These are phyloP conservation scores for Diophrys sp. DNA, from an alignment of 73 alveolate genomes.

Conservation along the genomic window DNA sequence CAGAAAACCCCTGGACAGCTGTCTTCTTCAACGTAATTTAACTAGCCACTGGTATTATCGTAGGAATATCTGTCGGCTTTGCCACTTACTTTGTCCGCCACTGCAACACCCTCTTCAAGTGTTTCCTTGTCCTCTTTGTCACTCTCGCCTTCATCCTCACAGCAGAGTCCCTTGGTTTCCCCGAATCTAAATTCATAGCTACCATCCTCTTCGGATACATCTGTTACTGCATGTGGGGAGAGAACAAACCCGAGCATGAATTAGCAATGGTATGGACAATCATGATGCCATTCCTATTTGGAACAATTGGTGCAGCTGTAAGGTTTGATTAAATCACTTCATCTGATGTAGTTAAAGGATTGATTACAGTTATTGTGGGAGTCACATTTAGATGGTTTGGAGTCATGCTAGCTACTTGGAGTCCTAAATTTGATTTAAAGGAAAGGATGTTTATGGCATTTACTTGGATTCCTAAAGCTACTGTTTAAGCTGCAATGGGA, in stretches of 20 bases:
- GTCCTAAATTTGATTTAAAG: constrained; percentile 10
- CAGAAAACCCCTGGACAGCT: background rate
- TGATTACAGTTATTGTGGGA: constrained; percentile 13
- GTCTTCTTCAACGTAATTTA: background rate
- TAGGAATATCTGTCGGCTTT: constrained; percentile 21
- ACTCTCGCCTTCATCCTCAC: constrained; percentile 22
- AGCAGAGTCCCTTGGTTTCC: constrained; percentile 9
- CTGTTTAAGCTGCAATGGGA: constrained; percentile 62
- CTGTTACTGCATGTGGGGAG: constrained; percentile 29
- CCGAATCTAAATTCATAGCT: constrained; percentile 36
- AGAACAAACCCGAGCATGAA: constrained; percentile 43
- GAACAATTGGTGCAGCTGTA: constrained; percentile 53
- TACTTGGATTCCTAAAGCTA: constrained; percentile 63
- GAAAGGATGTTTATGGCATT: constrained; percentile 46
- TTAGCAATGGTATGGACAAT: constrained; percentile 38
- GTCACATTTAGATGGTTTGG: constrained; percentile 16
- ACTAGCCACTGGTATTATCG: constrained; percentile 12
- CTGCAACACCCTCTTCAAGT: constrained; percentile 1
- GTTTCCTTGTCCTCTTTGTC: background rate
- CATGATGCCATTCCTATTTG: constrained; percentile 41
- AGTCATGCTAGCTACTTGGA: background rate
- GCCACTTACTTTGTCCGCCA: background rate
- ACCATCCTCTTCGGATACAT: constrained; percentile 49
- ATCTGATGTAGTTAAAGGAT: constrained; percentile 12
- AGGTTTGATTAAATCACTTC: constrained; percentile 7